These are phyloP conservation scores for Lyophyllum atratum DNA, from an alignment of 768 basidiomycete genomes.

Conservation along the genomic window DNA sequence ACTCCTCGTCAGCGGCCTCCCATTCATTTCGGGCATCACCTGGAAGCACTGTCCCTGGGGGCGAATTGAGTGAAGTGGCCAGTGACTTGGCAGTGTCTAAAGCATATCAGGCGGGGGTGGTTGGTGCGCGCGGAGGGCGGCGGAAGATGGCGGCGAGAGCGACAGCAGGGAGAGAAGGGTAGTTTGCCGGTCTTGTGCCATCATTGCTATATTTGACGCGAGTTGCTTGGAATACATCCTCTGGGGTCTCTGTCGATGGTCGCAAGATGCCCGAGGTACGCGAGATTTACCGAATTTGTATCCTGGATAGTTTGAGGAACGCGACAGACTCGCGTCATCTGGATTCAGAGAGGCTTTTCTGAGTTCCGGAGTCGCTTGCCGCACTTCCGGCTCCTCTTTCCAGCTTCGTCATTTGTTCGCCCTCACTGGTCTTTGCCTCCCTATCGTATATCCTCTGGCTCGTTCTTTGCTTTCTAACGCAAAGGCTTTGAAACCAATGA, in stretches of 20 bases:
- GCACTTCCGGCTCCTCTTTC: no score
- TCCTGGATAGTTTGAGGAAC: no score
- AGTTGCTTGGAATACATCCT: background rate
- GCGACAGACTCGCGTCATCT: no score
- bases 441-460: background rate
- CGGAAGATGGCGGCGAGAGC: background rate
- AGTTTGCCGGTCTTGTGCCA: background rate
- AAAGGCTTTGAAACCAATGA: background rate
- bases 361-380: no score
- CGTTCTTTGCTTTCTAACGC: no score
- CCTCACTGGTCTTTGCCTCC: no score
- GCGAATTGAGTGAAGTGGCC: background rate
- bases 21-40: constrained; percentile 19
- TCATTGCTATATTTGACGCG: background rate
- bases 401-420: no score
- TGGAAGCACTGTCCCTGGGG: constrained; percentile 6
- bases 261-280: no score
- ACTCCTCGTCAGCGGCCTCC: constrained; percentile 30
- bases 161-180: constrained; percentile 9
- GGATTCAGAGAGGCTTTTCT: no score
- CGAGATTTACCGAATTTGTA: no score
- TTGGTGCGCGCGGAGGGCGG: background rate
- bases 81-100: background rate
- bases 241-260: background rate
- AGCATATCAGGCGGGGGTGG: background rate